Conservation (phyloP, 192 early-diverging fungal genomes). For the Blastocladiella britannica region DNA sequence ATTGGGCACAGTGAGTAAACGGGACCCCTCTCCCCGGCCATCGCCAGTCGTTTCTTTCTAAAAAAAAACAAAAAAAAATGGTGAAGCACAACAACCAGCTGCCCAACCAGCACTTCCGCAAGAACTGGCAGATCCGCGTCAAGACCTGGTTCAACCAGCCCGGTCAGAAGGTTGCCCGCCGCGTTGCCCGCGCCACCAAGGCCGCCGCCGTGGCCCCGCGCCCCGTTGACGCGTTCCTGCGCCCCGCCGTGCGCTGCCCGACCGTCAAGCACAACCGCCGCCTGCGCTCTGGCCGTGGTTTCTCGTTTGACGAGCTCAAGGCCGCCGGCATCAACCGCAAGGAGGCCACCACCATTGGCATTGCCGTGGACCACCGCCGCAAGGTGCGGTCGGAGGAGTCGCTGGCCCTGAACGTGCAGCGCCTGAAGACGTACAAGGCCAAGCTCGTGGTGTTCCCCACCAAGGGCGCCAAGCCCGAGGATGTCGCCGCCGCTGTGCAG, state of each 20-base stretch:
- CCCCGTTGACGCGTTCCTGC: constrained; percentile 84
- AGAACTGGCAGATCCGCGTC: constrained; percentile 91
- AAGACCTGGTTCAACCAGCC: constrained; percentile 98
- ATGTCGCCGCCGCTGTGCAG: constrained; percentile 2
- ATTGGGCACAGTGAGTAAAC: no score
- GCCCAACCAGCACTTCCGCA: constrained; percentile 91
- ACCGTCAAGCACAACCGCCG: constrained; percentile 97
- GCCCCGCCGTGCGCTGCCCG: constrained; percentile 87
- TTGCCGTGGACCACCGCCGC: constrained; percentile 90
- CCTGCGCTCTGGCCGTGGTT: constrained; percentile 87
- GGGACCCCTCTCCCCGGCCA: no score
- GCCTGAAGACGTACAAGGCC: constrained; percentile 80
- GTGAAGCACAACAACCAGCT: constrained; percentile 89
- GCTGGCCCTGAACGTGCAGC: constrained; percentile 77
- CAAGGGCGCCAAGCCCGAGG: constrained; percentile 61
- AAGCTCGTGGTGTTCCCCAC: constrained; percentile 93
- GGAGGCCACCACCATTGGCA: constrained; percentile 82
- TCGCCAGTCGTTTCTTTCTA: no score
- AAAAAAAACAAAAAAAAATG: background rate
- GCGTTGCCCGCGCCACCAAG: constrained; percentile 75
- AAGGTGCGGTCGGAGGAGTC: constrained; percentile 89
- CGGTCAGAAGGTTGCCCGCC: constrained; percentile 78
- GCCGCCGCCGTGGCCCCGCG: constrained; percentile 87
- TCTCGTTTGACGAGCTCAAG: constrained; percentile 97
- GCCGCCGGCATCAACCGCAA: constrained; percentile 80